Percentiles rank a stretch among this genome's conserved stretches.
Evolutionary conservation across 2,329 filamentous ascomycete species (phyloP).

Genomic region (Aspergillus candidus): DNA sequence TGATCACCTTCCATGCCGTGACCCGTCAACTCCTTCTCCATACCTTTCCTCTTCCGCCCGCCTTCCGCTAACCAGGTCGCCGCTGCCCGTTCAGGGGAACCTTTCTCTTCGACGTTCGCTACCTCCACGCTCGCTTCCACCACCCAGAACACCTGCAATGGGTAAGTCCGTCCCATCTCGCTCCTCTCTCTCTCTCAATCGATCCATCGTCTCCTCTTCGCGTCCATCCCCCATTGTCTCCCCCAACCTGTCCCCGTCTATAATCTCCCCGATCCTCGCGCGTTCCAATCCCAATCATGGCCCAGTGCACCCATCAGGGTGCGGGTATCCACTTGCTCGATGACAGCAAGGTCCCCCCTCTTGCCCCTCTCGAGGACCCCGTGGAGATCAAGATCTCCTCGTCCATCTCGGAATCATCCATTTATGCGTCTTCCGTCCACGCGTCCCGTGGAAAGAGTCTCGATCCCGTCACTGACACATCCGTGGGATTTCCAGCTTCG

Average conservation of each 20-base stretch:
- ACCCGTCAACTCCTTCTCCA: no score
- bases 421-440: no score
- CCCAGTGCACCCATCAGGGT: conserved; percentile 12
- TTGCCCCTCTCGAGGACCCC: conserved; percentile 2
- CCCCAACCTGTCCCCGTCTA: neutral
- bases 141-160: conserved; percentile 27
- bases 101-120: conserved; percentile 21
- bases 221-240: neutral
- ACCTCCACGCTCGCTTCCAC: conserved; percentile 21
- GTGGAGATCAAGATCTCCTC: conserved; percentile 9
- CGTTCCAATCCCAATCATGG: conserved; percentile 9
- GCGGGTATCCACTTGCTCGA: conserved; percentile 11
- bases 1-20: no score
- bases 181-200: conserved; percentile 6
- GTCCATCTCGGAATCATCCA: no score
- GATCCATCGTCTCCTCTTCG: conserved; percentile 6
- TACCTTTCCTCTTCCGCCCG: conserved; percentile 10
- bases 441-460: no score
- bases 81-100: conserved; percentile 23
- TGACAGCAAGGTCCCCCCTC: conserved; percentile 6
- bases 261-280: conserved; percentile 3
- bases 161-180: conserved; percentile 29
- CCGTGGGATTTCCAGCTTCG: conserved; percentile 25
- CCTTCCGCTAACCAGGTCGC: conserved; percentile 18
- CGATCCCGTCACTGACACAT: conserved; percentile 18